phyloP scores from a whole-genome alignment of 345 rosid species.

The Aegle marmelos region DNA sequence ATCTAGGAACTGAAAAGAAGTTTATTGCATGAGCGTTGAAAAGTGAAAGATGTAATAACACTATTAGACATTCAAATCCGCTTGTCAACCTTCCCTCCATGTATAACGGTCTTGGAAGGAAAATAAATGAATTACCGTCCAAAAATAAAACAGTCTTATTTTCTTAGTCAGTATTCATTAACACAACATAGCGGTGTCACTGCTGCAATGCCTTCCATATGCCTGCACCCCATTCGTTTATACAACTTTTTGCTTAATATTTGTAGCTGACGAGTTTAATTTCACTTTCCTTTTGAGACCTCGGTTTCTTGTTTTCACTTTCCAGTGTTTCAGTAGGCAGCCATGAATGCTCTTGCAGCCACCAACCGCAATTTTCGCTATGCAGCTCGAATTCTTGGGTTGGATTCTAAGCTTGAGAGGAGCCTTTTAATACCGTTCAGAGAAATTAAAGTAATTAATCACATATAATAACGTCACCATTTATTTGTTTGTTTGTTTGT shows the following conservation, averaged over 20 bases:
- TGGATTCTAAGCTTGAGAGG: constrained; percentile 57
- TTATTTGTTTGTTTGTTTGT: background rate
- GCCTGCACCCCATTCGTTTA: no score
- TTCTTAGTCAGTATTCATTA: no score
- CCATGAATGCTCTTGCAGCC: constrained; percentile 57
- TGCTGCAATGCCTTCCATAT: no score
- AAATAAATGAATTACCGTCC: no score
- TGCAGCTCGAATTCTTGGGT: constrained; percentile 55
- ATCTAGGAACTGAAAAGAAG: no score
- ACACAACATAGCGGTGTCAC: no score
- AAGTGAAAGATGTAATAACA: background rate
- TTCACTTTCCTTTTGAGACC: no score
- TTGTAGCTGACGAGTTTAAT: no score
- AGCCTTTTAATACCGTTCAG: constrained; percentile 60
- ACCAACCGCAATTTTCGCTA: constrained; percentile 59
- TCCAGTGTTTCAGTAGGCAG: background rate
- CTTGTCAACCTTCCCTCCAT: background rate
- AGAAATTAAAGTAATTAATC: constrained; percentile 47
- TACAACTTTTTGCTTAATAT: no score
- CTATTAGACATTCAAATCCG: background rate
- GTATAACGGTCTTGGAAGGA: background rate
- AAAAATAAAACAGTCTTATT: no score
- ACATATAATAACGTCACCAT: no score
- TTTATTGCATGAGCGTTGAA: background rate
- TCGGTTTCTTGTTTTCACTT: no score